Evolutionary conservation across 73 alveolate species (phyloP).

Genomic region (Tetrahymena malaccensis): DNA sequence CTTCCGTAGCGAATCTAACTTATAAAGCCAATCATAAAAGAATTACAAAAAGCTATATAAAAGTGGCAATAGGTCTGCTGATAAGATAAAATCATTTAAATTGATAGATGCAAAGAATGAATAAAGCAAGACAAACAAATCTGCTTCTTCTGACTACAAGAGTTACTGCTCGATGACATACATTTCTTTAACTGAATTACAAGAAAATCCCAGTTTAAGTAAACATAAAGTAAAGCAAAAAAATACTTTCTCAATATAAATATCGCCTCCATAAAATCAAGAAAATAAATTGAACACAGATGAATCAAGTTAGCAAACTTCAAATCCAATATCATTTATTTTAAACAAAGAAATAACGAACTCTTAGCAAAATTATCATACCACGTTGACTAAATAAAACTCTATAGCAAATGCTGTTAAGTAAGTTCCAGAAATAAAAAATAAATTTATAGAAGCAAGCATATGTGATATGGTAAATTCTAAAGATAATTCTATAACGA

Average conservation of each 20-base stretch:
- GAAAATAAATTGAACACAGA: not conserved
- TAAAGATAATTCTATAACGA: not conserved
- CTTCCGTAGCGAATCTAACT: not conserved
- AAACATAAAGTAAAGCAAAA: not conserved
- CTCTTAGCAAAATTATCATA: not conserved
- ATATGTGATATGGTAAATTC: not conserved
- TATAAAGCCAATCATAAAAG: not conserved
- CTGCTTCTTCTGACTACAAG: not conserved
- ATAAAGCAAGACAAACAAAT: too few relatives aligned
- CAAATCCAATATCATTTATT: not conserved
- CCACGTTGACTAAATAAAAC: not conserved
- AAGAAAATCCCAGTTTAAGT: not conserved
- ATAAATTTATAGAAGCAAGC: not conserved
- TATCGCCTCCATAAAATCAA: too few relatives aligned
- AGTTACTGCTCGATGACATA: not conserved
- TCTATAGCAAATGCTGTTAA: not conserved
- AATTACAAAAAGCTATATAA: too few relatives aligned
- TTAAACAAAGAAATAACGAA: not conserved
- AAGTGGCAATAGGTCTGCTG: not conserved
- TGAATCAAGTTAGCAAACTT: too few relatives aligned
- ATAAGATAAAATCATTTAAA: not conserved
- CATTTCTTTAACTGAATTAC: not conserved
- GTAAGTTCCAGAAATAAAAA: not conserved
- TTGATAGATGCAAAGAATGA: not conserved
- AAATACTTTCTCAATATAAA: not conserved